These are phyloP conservation scores for Microcos paniculata DNA, from an alignment of 345 rosid species.

Conservation along the genomic window DNA sequence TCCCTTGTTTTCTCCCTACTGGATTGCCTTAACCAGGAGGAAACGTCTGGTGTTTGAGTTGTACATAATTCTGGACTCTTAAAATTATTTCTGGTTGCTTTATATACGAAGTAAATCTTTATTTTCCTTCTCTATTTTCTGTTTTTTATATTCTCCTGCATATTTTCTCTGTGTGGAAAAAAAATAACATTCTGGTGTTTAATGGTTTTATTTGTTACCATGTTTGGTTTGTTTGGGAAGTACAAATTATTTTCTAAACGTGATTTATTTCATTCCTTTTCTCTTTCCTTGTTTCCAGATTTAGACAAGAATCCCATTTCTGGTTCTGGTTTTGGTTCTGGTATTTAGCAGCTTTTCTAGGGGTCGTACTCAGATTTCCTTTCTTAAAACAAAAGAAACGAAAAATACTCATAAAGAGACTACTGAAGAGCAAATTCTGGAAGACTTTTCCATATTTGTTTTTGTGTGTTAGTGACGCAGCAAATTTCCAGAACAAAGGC, in stretches of 20 bases:
- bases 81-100: background rate
- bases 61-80: background rate
- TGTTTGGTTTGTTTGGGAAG: background rate
- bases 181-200: background rate
- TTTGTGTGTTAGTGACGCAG: background rate
- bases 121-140: too few species aligned
- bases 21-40: background rate
- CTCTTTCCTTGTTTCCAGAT: background rate
- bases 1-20: background rate
- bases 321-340: slow-evolving; percentile 11
- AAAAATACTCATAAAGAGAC: background rate
- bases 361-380: background rate
- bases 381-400: background rate
- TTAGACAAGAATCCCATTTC: background rate
- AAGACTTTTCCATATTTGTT: background rate
- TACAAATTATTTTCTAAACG: background rate
- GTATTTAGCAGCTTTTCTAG: background rate
- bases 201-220: background rate
- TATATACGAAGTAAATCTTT: too few species aligned
- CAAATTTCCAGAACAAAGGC: background rate
- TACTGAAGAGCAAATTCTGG: background rate
- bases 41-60: slow-evolving; percentile 7
- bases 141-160: accelerated
- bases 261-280: background rate
- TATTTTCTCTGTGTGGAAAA: background rate